Percentiles rank a stretch among this genome's conserved stretches.
These are phyloP conservation scores for Rubus parviflorus DNA, from an alignment of 306 rosid genomes.

Conservation along the genomic window DNA sequence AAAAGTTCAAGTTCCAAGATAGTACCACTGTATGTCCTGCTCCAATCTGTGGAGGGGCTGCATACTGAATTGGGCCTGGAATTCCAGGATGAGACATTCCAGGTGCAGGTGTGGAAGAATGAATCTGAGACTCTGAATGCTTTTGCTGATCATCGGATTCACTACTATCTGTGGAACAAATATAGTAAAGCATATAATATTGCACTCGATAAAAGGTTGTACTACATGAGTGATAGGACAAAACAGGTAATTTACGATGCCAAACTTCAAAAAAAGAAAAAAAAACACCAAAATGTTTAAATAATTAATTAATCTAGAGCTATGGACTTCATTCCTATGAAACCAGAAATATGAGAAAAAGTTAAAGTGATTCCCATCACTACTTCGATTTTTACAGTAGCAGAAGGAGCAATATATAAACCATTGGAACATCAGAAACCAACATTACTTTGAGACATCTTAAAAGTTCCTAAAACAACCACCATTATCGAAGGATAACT, in stretches of 20 bases:
- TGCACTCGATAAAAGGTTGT: conserved; percentile 17
- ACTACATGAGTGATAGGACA: conserved; percentile 14
- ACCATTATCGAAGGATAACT: background rate
- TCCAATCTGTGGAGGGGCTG: conserved; percentile 69
- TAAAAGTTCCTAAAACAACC: background rate
- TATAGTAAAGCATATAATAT: conserved; percentile 13
- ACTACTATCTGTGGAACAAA: conserved; percentile 59
- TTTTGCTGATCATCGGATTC: conserved; percentile 64
- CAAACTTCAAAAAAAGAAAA: conserved; percentile 19
- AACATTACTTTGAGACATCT: background rate
- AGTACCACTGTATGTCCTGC: conserved; percentile 75
- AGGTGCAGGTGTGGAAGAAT: conserved; percentile 48
- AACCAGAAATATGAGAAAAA: conserved; percentile 10
- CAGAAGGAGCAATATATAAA: background rate
- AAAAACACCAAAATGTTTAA: conserved; percentile 12
- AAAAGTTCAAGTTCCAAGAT: conserved; percentile 24
- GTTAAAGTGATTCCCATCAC: background rate
- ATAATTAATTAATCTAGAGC: background rate
- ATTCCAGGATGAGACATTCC: conserved; percentile 56
- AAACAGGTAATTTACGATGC: background rate
- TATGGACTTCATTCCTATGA: background rate
- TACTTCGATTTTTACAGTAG: background rate
- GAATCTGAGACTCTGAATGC: conserved; percentile 56
- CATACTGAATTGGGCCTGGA: conserved; percentile 58
- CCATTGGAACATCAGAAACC: background rate